Evolutionary conservation across 2,329 filamentous ascomycete species (phyloP), one percentile per base, ranked within the genome.

Genomic region (Ophiosphaerella korrae): DNA sequence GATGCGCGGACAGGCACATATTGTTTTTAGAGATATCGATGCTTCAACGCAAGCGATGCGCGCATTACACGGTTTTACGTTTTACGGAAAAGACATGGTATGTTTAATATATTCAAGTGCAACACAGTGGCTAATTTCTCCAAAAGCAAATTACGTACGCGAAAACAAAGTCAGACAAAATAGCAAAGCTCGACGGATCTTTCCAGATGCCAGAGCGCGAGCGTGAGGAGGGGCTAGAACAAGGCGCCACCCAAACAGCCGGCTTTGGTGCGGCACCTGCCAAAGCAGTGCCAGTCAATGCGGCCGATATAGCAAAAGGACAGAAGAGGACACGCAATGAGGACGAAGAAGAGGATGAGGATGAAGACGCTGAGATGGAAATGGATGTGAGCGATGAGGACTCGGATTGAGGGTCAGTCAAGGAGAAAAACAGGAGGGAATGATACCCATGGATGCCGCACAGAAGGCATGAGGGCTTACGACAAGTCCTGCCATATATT

Each of bases 1-100:
- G 77, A 97, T 97, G 92, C 88, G 94, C 42, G 94, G 94, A 3
- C 94, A 99, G 76, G 94, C 94, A 55, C 94, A 97, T 68, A 80
- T 99, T 53, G 89, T 94, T 12, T 97, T 92, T 73, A 85, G 90
- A 51, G 93, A 99, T 72, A 81, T 93, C 31, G 89, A 96, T 61
- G 86, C 90, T n/a, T 91, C 92, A 44, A 96, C 92, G 21, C 91
- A 96, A 71, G 94, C 94, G 1, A 90, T 99, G 90, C 82, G 93
- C 59, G 86, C 90, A 9, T 78, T 97, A 41, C 88, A 97, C 63
- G 91, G 90, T 2, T 90, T 91, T 66, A 84, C 89, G 2, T 92
- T 99, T 60, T 88, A 95, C 58, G 94, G 92, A 13, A 86, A 85
- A 58, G 83, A 91, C 59, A 86, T 99, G 81, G 93, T 97, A 73